Evolutionary conservation across 345 rosid genomes (phyloP).

Genomic region (Cardamine chenopodiifolia): DNA sequence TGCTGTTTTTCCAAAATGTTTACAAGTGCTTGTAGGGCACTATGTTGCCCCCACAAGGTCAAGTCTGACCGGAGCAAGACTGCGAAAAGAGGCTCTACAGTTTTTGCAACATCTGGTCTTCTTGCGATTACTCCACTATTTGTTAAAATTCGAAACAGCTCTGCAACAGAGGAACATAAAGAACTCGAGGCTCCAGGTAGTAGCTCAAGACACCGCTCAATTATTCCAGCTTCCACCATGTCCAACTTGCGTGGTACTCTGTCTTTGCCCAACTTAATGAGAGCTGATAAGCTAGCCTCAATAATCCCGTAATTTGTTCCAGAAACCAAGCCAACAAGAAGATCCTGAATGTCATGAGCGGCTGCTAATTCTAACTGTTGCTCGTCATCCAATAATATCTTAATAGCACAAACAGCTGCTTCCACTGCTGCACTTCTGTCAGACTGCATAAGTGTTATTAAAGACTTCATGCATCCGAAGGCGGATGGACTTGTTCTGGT

Average conservation of each 20-base stretch:
- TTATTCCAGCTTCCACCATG: conserved; percentile 81
- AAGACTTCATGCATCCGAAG: conserved; percentile 63
- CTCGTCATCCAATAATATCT: conserved; percentile 72
- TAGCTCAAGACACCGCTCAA: conserved; percentile 72
- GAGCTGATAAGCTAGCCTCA: conserved; percentile 72
- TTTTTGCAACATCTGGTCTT: conserved; percentile 74
- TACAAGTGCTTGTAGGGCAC: conserved; percentile 86
- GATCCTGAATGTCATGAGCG: conserved; percentile 55
- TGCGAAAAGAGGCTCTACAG: conserved; percentile 82
- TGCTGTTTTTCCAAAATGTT: conserved; percentile 91
- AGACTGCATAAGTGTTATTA: conserved; percentile 67
- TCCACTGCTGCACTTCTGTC: conserved; percentile 52
- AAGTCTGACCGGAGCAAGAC: conserved; percentile 81
- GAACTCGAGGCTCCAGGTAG: conserved; percentile 73
- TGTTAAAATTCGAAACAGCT: conserved; percentile 83
- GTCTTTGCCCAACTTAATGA: conserved; percentile 89
- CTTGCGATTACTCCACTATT: conserved; percentile 81
- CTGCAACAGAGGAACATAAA: conserved; percentile 72
- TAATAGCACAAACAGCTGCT: conserved; percentile 74
- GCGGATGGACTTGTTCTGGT: conserved; percentile 60
- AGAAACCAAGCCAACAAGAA: conserved; percentile 68
- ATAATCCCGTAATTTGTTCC: conserved; percentile 63
- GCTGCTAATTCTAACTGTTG: conserved; percentile 69
- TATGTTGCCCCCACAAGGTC: conserved; percentile 85
- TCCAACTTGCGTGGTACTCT: conserved; percentile 69